These are phyloP conservation scores for Backusella tarrabulga DNA, from an alignment of 192 early-diverging fungal species.

Conservation along the genomic window DNA sequence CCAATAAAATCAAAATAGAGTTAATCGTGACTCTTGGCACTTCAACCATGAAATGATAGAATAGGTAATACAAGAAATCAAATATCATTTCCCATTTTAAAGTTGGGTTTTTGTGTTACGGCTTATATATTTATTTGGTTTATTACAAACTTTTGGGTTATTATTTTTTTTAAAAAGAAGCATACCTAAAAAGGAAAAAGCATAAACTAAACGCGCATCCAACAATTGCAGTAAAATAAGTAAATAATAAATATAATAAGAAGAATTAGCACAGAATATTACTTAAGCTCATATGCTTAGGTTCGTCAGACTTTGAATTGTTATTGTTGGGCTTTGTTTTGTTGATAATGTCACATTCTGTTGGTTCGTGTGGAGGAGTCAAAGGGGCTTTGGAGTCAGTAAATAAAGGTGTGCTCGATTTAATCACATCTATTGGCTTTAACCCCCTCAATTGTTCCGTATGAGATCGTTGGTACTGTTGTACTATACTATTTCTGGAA, in stretches of 20 bases:
- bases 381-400: neutral
- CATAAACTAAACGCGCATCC: neutral
- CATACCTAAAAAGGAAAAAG: neutral
- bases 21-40: neutral
- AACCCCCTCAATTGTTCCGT: slow-evolving; percentile 5
- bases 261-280: neutral
- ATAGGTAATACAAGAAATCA: neutral
- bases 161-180: neutral
- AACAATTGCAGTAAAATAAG: neutral
- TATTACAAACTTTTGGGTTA: neutral
- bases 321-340: neutral
- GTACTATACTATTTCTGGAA: neutral
- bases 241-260: neutral
- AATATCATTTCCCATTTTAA: neutral
- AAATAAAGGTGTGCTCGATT: neutral
- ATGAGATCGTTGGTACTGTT: slow-evolving; percentile 2
- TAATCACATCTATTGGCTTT: slow-evolving; percentile 17
- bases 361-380: neutral
- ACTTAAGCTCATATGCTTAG: slow-evolving; percentile 11
- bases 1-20: neutral
- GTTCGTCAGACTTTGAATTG: neutral
- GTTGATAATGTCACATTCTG: neutral
- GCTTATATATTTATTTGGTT: neutral
- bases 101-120: neutral
- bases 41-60: neutral